These are phyloP conservation scores for Alternaria angustiovoidea DNA, from an alignment of 2,329 filamentous ascomycete genomes.

Conservation along the genomic window DNA sequence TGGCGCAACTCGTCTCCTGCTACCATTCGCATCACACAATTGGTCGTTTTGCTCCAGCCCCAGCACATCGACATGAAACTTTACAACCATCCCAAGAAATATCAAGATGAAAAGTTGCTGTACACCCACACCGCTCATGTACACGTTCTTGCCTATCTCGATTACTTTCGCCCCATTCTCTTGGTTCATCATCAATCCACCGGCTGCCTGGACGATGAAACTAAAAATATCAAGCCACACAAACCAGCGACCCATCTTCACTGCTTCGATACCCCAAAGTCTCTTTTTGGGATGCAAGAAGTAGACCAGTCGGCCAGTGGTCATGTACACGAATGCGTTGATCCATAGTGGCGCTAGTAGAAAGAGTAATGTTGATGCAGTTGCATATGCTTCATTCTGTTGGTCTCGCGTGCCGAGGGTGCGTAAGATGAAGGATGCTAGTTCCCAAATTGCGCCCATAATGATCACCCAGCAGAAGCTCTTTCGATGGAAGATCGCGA, in stretches of 20 bases:
- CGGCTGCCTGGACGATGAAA: neutral
- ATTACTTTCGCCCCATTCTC: neutral
- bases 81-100: too few species aligned
- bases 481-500: neutral
- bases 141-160: neutral
- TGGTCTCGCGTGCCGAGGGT: neutral
- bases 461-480: neutral
- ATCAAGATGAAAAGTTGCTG: neutral
- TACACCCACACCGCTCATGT: neutral
- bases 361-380: neutral
- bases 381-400: neutral
- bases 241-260: slow-evolving; percentile 29
- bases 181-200: neutral
- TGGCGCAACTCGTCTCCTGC: neutral
- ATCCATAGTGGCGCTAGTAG: slow-evolving; percentile 45
- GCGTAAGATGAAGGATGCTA: neutral
- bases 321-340: slow-evolving; percentile 57
- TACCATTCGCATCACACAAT: fast-evolving
- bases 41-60: neutral
- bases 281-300: slow-evolving; percentile 48
- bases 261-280: slow-evolving; percentile 49
- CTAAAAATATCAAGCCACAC: neutral
- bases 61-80: neutral
- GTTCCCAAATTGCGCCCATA: neutral
- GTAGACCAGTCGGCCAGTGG: slow-evolving; percentile 51